phyloP scores from a whole-genome alignment of 805 yeast genomes.

The Yueomyces sinensis region DNA sequence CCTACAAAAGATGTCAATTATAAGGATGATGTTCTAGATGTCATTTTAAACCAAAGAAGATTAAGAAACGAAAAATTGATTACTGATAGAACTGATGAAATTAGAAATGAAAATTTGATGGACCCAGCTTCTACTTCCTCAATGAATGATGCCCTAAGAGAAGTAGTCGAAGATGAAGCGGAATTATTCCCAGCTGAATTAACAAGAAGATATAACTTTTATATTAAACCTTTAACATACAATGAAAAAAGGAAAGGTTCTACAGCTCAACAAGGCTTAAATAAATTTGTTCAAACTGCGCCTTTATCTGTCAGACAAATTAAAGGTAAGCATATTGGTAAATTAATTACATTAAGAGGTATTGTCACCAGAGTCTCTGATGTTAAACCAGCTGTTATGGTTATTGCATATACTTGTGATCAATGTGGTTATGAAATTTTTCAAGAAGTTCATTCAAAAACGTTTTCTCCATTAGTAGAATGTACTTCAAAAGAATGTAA shows the following conservation, averaged over 20 bases:
- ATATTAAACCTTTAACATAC: constrained; percentile 66
- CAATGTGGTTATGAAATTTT: constrained; percentile 93
- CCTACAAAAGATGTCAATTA: constrained; percentile 73
- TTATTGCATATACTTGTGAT: constrained; percentile 94
- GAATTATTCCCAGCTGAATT: constrained; percentile 74
- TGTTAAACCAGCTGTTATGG: constrained; percentile 84
- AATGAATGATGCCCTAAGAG: constrained; percentile 20
- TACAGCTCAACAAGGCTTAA: constrained; percentile 1
- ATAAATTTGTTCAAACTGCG: constrained; percentile 24
- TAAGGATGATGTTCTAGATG: constrained; percentile 85
- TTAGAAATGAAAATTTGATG: constrained; percentile 28
- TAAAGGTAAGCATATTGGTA: constrained; percentile 72
- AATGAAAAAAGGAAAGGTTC: constrained; percentile 9
- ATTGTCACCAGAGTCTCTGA: constrained; percentile 92
- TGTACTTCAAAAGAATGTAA: constrained; percentile 75
- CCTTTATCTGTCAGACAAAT: constrained; percentile 84
- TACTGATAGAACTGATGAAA: constrained; percentile 54
- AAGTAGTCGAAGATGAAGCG: constrained; percentile 25
- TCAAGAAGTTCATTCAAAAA: constrained; percentile 80
- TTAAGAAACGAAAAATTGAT: constrained; percentile 65
- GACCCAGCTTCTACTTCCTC: constrained; percentile 15
- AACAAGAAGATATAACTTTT: constrained; percentile 75
- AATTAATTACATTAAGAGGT: constrained; percentile 81
- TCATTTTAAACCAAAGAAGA: constrained; percentile 79
- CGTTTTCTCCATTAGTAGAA: constrained; percentile 76